Evolutionary conservation across 2,329 filamentous ascomycete species (phyloP).

Genomic region (Ascocoryne sarcoides): DNA sequence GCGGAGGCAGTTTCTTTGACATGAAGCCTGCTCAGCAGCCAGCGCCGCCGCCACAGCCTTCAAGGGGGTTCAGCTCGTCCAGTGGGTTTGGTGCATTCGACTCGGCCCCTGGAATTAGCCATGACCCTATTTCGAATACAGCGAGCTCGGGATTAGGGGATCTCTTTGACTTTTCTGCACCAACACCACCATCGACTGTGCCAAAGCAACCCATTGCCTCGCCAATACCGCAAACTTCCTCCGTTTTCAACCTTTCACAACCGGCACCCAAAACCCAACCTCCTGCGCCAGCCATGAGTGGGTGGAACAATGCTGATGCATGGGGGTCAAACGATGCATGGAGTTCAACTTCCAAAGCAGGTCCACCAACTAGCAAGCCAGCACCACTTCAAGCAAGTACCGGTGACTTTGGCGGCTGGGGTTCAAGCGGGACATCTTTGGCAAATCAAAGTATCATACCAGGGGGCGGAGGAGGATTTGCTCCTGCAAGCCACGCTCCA

Average conservation of each 20-base stretch:
- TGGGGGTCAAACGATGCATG: constrained; percentile 83
- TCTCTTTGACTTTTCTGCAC: constrained; percentile 67
- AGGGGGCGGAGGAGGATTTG: constrained; percentile 57
- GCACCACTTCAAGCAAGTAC: constrained; percentile 33
- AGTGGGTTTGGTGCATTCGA: constrained; percentile 55
- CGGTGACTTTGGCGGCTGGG: constrained; percentile 53
- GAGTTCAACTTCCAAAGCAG: constrained; percentile 47
- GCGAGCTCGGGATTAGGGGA: constrained; percentile 57
- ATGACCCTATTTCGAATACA: constrained; percentile 30
- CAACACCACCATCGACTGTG: constrained; percentile 35
- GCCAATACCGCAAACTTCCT: constrained; percentile 37
- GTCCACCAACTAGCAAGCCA: constrained; percentile 41
- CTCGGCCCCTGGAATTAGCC: constrained; percentile 33
- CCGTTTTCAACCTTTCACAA: constrained; percentile 73
- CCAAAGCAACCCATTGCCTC: constrained; percentile 30
- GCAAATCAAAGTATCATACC: constrained; percentile 52
- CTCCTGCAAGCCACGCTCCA: constrained; percentile 32
- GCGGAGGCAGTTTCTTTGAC: constrained; percentile 78
- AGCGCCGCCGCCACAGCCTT: constrained; percentile 34
- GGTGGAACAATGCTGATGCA: constrained; percentile 37
- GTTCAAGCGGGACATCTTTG: constrained; percentile 38
- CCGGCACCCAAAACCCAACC: constrained; percentile 35
- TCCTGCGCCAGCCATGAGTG: constrained; percentile 29
- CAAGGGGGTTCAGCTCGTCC: constrained; percentile 43
- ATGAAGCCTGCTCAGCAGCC: constrained; percentile 52